phyloP scores from a whole-genome alignment of 202 grass and related monocot genomes.

The Setaria italica region DNA sequence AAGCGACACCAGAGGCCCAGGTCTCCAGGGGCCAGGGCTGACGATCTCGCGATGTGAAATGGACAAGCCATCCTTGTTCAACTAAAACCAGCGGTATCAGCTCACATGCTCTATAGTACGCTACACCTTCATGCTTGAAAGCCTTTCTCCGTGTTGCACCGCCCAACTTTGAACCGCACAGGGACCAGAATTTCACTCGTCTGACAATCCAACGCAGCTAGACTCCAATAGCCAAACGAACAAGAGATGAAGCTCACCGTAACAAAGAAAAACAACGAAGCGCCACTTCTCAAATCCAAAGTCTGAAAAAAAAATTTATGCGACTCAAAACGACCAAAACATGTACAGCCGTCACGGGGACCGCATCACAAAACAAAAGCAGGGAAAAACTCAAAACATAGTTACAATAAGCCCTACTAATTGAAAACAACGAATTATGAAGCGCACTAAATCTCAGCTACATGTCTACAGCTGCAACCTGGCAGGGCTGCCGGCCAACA shows the following conservation, averaged over 20 bases:
- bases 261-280: not conserved
- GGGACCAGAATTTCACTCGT: not conserved
- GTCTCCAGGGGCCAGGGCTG: no score
- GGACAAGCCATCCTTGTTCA: no score
- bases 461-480: constrained; percentile 46
- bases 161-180: no score
- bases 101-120: no score
- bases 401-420: constrained; percentile 31
- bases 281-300: not conserved
- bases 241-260: no score
- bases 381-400: not conserved
- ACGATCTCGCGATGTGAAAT: no score
- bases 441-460: constrained; percentile 29
- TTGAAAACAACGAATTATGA: constrained; percentile 30
- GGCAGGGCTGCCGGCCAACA: constrained; percentile 22
- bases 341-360: not conserved
- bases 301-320: not conserved
- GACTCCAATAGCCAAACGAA: not conserved
- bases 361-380: not conserved
- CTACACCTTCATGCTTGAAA: no score
- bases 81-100: no score
- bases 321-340: constrained; percentile 3
- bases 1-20: no score
- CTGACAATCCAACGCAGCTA: not conserved
- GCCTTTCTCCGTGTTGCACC: no score